Conservation (phyloP, 495 filamentous ascomycete genomes). For the Bryoglossum gracile region DNA sequence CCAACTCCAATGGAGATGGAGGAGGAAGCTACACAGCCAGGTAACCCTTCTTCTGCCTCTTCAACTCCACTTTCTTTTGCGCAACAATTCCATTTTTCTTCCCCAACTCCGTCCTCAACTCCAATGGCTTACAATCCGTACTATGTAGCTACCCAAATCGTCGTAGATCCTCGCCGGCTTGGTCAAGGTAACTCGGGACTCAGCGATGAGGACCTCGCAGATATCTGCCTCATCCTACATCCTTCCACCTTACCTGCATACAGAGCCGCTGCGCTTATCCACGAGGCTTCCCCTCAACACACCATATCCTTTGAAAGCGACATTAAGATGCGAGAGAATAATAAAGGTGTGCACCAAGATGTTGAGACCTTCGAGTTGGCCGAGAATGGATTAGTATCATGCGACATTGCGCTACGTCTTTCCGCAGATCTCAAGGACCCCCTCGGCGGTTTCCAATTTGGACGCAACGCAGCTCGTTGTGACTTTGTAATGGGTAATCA, state of each 20-base stretch:
- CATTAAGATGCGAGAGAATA: constrained; percentile 27
- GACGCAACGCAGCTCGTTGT: constrained; percentile 60
- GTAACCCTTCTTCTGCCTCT: constrained; percentile 14
- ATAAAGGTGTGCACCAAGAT: constrained; percentile 37
- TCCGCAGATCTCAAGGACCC: constrained; percentile 62
- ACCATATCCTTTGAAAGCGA: constrained; percentile 38
- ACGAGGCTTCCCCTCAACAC: constrained; percentile 44
- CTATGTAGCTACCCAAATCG: constrained; percentile 62
- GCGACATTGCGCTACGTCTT: constrained; percentile 72
- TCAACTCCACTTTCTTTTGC: neutral
- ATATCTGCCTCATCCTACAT: constrained; percentile 84
- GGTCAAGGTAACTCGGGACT: constrained; percentile 66
- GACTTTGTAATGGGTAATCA: constrained; percentile 60
- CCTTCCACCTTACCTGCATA: constrained; percentile 68
- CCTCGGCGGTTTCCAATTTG: constrained; percentile 70
- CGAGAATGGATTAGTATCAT: constrained; percentile 38
- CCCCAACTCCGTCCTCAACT: neutral
- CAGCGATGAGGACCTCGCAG: constrained; percentile 69
- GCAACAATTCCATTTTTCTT: neutral
- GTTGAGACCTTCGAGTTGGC: constrained; percentile 44
- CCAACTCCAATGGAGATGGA: constrained; percentile 30
- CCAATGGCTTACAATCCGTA: constrained; percentile 8
- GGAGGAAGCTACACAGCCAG: constrained; percentile 30
- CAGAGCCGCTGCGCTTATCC: constrained; percentile 53
- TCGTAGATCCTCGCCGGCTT: constrained; percentile 68